Evolutionary conservation across 345 rosid genomes (phyloP), one percentile per base, ranked within the genome.

Genomic region (Hypericum perforatum): DNA sequence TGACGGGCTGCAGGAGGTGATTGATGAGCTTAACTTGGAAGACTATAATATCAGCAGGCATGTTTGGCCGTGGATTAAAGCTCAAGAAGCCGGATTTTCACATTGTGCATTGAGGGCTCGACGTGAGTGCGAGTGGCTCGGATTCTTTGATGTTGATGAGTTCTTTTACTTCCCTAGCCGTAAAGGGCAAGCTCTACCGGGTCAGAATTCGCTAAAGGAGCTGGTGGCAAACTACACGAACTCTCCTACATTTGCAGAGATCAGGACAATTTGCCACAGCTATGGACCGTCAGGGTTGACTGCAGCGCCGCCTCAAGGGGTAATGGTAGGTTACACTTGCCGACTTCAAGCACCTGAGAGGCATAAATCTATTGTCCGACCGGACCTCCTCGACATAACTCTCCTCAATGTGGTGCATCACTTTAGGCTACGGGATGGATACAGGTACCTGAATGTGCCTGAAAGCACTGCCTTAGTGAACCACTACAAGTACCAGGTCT

Each of bases 401-500:
- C 89, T 94, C 56, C 91, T 94, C 9, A 94, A 94, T 7, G 90
- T 70, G 59, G 95, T 94, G 52, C 99, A 94, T 67, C 97, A 94
- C 59, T 94, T 94, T 54, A 75, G 68, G 45, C 67, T 85, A 58
- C 68, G 55, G 47, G 73, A 70, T 51, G 94, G 95, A 38, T 74
- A 70, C 41, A 73, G 72, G 50, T 73, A 76, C 70, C 9, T 77
- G 67, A 89, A 84, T 68, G 62, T 86, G 58, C 78, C 79, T 39
- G 91, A 86, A 71, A 79, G 70, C 71, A 70, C 59, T 36, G 89
- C 75, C 8, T 54, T 80, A 39, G 73, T 89, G 67, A 94, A 94
- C 71, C 99, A 94, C 69, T 94, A 89, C 73, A 94, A 94, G 69
- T 94, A 86, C 66, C 99, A 94, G 70, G 94, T 77, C n/a, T 94